phyloP scores from a whole-genome alignment of 352 stramenopile species.

The Globisporangium orthogonon region DNA sequence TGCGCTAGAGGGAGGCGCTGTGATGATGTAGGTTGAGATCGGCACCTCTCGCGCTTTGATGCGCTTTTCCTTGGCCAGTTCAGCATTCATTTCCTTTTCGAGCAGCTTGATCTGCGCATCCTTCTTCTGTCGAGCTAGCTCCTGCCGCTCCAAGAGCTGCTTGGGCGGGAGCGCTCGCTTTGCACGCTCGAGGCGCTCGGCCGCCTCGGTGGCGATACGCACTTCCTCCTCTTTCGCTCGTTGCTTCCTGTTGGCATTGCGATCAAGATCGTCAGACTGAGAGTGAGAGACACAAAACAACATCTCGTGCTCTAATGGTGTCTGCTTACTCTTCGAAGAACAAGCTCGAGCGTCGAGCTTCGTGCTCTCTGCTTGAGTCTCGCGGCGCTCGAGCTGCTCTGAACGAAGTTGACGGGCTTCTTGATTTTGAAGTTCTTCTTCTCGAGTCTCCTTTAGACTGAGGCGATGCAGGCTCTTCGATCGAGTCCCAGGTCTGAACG shows the following conservation, averaged over 20 bases:
- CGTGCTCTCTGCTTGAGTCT: conserved; percentile 16
- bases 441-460: background rate
- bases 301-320: background rate
- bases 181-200: conserved; percentile 35
- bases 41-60: conserved; percentile 46
- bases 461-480: background rate
- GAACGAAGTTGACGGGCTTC: background rate
- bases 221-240: conserved; percentile 28
- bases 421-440: background rate
- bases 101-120: conserved; percentile 28
- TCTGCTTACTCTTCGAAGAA: conserved; percentile 47
- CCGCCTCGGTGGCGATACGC: conserved; percentile 16
- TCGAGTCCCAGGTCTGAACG: conserved; percentile 6
- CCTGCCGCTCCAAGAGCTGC: conserved; percentile 50
- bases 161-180: conserved; percentile 33
- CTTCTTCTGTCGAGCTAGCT: conserved; percentile 29
- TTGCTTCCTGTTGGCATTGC: conserved; percentile 27
- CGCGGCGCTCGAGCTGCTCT: conserved; percentile 8
- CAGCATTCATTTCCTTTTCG: conserved; percentile 25
- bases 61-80: conserved; percentile 30
- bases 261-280: background rate
- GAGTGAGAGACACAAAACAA: background rate
- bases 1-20: conserved; percentile 10
- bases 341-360: conserved; percentile 27
- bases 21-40: conserved; percentile 37